phyloP scores from a whole-genome alignment of 78 protist species.

The Pigoraptor vietnamica region DNA sequence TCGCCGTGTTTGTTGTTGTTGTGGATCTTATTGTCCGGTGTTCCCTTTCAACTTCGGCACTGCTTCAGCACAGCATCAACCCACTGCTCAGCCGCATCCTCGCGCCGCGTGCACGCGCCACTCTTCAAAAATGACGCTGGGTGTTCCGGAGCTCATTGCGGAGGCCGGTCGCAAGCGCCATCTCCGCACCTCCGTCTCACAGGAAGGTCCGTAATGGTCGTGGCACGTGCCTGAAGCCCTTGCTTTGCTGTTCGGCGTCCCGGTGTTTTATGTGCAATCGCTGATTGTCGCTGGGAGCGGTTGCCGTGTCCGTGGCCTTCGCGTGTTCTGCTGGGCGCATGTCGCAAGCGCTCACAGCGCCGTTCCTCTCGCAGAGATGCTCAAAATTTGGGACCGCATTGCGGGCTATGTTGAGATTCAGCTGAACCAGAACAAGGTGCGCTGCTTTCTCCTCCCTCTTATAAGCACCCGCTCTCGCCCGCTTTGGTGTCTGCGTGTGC shows the following conservation, averaged over 20 bases:
- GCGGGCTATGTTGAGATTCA: neutral
- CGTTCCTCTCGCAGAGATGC: neutral
- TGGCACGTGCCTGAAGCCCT: no score
- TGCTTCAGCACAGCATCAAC: neutral
- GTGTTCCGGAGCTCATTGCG: neutral
- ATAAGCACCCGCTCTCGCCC: neutral
- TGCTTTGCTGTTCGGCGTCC: no score
- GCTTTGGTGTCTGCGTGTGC: neutral
- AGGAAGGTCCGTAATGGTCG: neutral
- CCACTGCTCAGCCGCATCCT: neutral
- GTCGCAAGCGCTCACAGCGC: neutral
- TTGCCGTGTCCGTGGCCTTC: neutral
- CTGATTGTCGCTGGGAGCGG: neutral
- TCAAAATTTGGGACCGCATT: neutral
- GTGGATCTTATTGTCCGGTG: no score
- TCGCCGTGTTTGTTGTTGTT: no score
- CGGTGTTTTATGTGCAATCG: neutral
- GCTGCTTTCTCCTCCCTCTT: neutral
- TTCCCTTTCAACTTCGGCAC: neutral
- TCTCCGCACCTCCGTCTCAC: neutral
- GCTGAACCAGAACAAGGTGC: neutral
- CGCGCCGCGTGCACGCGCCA: no score
- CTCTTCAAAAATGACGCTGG: neutral
- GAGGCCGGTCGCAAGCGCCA: neutral
- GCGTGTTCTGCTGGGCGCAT: neutral